Evolutionary conservation across 2,329 filamentous ascomycete genomes (phyloP).

Genomic region (Cladosporium halotolerans): DNA sequence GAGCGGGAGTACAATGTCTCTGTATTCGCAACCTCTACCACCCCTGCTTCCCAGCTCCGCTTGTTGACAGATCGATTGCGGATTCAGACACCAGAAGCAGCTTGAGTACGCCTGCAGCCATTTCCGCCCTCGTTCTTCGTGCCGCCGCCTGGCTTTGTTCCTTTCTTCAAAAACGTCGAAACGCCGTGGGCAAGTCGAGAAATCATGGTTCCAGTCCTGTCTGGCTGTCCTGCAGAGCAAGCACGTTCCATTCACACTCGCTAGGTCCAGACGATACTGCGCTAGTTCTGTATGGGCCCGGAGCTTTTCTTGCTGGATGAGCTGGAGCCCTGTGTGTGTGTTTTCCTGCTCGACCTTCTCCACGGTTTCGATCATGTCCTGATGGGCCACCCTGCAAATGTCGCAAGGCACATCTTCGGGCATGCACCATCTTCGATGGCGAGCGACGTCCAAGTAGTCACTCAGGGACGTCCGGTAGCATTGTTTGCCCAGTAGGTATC

Average conservation of each 20-base stretch:
- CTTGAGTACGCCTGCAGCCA: neutral
- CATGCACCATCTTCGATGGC: constrained; percentile 9
- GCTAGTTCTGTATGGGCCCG: too few relatives aligned
- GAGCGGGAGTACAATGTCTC: too few relatives aligned
- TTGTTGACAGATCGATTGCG: too few relatives aligned
- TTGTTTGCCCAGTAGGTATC: constrained; percentile 1
- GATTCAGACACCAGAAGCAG: neutral
- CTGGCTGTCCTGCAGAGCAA: neutral
- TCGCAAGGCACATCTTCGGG: constrained; percentile 6
- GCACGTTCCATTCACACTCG: neutral
- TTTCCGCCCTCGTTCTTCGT: neutral
- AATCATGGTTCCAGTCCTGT: too few relatives aligned
- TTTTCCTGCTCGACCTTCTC: too few relatives aligned
- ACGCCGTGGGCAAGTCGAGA: too few relatives aligned
- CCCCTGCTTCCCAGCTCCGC: too few relatives aligned
- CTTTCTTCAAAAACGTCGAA: too few relatives aligned
- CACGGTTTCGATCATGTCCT: neutral
- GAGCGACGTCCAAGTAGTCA: neutral
- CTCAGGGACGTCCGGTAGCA: constrained; percentile 5
- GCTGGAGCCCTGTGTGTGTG: too few relatives aligned
- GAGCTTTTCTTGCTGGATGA: too few relatives aligned
- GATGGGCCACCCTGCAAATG: neutral
- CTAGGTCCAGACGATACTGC: too few relatives aligned
- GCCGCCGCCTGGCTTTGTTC: neutral
- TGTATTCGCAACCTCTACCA: too few relatives aligned